Evolutionary conservation across 805 yeast genomes (phyloP).

Genomic region (Ogataea polymorpha): DNA sequence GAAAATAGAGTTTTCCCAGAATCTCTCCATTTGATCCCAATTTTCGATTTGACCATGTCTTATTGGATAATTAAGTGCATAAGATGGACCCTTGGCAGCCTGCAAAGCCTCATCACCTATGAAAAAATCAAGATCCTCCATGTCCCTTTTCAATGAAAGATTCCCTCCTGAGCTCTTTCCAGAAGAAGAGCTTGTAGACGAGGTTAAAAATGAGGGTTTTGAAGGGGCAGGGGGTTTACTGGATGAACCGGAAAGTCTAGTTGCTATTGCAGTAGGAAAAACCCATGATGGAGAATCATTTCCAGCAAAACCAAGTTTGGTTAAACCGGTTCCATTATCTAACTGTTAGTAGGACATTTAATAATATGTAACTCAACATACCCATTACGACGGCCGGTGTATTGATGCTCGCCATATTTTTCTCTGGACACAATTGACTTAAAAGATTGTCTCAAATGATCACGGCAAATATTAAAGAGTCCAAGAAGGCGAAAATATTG

Average conservation of each 20-base stretch:
- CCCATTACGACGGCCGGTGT: constrained; percentile 97
- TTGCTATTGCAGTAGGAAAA: constrained; percentile 94
- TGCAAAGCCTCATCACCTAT: constrained; percentile 94
- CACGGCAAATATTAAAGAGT: too few species aligned
- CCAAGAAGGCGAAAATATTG: background rate
- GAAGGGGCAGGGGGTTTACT: constrained; percentile 41
- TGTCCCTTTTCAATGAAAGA: constrained; percentile 69
- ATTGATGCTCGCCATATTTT: constrained; percentile 43
- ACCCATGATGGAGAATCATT: constrained; percentile 97
- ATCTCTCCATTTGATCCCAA: constrained; percentile 99
- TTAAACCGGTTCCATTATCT: constrained; percentile 92
- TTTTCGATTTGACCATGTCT: constrained; percentile 98
- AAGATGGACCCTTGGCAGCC: constrained; percentile 88
- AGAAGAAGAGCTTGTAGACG: constrained; percentile 25
- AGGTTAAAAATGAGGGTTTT: constrained; percentile 43
- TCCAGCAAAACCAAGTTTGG: constrained; percentile 97
- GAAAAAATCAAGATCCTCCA: constrained; percentile 89
- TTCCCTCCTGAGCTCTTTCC: constrained; percentile 35
- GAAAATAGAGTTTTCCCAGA: constrained; percentile 97
- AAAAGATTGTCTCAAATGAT: too few species aligned
- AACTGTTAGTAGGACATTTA: background rate
- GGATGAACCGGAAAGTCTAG: constrained; percentile 49
- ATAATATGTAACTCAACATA: constrained; percentile 33
- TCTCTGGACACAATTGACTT: constrained; percentile 2
- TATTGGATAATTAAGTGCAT: constrained; percentile 86